phyloP scores from a whole-genome alignment of 2,329 filamentous ascomycete species.

The Daldinia sp. region DNA sequence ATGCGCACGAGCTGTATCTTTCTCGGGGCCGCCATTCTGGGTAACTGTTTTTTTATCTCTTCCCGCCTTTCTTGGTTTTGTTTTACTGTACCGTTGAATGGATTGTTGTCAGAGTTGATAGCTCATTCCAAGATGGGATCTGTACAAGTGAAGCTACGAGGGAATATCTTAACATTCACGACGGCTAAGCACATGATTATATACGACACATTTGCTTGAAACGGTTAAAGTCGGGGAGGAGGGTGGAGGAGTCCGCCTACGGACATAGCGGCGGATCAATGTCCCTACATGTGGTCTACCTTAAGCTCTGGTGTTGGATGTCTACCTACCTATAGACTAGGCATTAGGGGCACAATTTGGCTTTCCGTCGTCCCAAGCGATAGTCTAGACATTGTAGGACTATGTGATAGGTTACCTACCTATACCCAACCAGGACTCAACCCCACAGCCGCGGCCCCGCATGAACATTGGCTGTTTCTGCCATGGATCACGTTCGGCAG shows the following conservation, averaged over 20 bases:
- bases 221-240: slow-evolving; percentile 34
- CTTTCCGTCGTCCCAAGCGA: slow-evolving; percentile 2
- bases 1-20: slow-evolving; percentile 47
- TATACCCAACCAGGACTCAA: neutral
- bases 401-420: neutral
- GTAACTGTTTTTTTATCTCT: slow-evolving; percentile 1
- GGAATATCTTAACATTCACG: neutral
- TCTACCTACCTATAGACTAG: slow-evolving; percentile 8
- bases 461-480: slow-evolving; percentile 26
- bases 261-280: slow-evolving; percentile 33
- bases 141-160: slow-evolving; percentile 3
- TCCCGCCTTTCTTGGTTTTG: neutral
- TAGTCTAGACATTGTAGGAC: slow-evolving; percentile 1
- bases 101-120: neutral
- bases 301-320: neutral
- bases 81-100: neutral
- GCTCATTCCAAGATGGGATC: neutral
- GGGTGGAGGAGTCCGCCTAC: slow-evolving; percentile 44
- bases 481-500: slow-evolving; percentile 35
- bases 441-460: slow-evolving; percentile 36
- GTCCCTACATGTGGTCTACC: slow-evolving; percentile 18
- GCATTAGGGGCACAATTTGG: neutral
- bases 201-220: slow-evolving; percentile 19
- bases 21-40: slow-evolving; percentile 40
- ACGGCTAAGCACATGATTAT: slow-evolving; percentile 21